phyloP scores from a whole-genome alignment of 1,284 basidiomycete species.

The Macrocystidia cucumis region DNA sequence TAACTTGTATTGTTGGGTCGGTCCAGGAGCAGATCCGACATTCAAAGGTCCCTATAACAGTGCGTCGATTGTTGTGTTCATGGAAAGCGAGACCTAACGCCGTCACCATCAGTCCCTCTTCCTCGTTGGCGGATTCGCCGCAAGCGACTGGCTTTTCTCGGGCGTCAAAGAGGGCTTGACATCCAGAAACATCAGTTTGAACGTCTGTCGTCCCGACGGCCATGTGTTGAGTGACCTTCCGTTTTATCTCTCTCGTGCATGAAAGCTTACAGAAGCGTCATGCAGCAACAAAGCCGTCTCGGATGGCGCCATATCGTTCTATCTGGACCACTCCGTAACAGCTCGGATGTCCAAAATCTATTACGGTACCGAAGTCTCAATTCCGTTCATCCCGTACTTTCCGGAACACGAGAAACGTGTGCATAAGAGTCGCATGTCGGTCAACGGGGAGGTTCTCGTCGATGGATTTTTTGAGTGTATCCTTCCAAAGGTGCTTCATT shows the following conservation, averaged over 20 bases:
- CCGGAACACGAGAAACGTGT: conserved; percentile 18
- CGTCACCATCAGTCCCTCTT: background rate
- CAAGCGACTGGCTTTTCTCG: conserved; percentile 15
- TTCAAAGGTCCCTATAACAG: conserved; percentile 11
- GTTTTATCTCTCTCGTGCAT: no score
- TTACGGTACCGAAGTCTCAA: conserved; percentile 22
- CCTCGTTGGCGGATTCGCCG: conserved; percentile 15
- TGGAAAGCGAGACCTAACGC: background rate
- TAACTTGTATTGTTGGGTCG: conserved; percentile 22
- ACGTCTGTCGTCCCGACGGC: conserved; percentile 33
- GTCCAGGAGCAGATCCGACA: conserved; percentile 21
- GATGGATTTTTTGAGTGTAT: no score
- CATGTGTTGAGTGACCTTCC: conserved; percentile 22
- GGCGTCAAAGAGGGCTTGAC: conserved; percentile 16
- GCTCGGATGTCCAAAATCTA: conserved; percentile 24
- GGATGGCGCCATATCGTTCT: conserved; percentile 33
- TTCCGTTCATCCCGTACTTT: conserved; percentile 17
- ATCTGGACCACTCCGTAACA: conserved; percentile 28
- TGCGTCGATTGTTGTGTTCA: conserved; percentile 10
- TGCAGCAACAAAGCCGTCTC: conserved; percentile 37
- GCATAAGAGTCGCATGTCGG: no score
- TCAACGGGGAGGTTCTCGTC: no score
- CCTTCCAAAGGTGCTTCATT: no score
- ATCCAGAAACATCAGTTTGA: conserved; percentile 13
- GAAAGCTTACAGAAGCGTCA: background rate